These are phyloP conservation scores for Rosa persica DNA, from an alignment of 306 rosid species.

Conservation along the genomic window DNA sequence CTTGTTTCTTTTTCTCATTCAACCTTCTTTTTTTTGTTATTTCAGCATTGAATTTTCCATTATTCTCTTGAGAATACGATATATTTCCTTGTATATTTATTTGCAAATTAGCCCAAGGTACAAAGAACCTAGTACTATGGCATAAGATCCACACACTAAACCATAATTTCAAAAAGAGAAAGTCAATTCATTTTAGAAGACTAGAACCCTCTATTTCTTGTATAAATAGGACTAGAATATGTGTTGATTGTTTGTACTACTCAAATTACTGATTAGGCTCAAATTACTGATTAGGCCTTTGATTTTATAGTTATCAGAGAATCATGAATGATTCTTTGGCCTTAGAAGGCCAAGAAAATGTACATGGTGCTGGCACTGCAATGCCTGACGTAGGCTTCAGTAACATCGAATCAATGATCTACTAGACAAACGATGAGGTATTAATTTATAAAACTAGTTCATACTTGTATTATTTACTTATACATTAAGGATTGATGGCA, in stretches of 20 bases:
- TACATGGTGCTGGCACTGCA: background rate
- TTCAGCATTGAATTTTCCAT: too few relatives aligned
- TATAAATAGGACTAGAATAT: too few relatives aligned
- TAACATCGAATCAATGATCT: background rate
- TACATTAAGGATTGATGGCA: too few relatives aligned
- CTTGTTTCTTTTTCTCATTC: too few relatives aligned
- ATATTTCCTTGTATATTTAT: too few relatives aligned
- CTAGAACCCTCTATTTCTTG: too few relatives aligned
- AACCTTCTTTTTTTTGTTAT: too few relatives aligned
- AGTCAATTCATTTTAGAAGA: background rate
- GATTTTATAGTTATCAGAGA: background rate
- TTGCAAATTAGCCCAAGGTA: too few relatives aligned
- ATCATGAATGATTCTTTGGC: too few relatives aligned
- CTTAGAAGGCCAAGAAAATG: background rate
- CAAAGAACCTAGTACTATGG: background rate
- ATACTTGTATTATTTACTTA: too few relatives aligned
- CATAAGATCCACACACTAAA: background rate
- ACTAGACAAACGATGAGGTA: background rate
- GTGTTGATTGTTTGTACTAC: background rate
- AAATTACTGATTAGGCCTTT: background rate
- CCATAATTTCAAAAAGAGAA: background rate
- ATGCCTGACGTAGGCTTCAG: background rate
- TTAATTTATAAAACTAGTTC: too few relatives aligned
- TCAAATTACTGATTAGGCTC: background rate
- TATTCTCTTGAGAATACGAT: too few relatives aligned